Evolutionary conservation across 768 basidiomycete genomes (phyloP).

Genomic region (Trametes coccinea): DNA sequence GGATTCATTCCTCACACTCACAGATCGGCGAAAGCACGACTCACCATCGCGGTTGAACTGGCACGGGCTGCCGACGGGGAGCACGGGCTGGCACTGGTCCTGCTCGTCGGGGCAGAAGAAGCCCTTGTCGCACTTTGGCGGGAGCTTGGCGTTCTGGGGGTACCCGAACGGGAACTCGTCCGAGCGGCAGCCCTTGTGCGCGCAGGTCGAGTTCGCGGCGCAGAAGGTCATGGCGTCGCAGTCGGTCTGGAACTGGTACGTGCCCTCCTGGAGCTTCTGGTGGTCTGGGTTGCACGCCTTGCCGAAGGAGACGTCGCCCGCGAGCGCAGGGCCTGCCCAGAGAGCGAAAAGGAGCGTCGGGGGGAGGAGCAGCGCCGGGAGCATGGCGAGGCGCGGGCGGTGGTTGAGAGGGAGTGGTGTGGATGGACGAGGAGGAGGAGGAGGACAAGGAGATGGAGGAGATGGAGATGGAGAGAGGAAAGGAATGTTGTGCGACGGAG

Average conservation of each 20-base stretch:
- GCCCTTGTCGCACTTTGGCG: constrained; percentile 58
- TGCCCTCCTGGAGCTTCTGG: constrained; percentile 71
- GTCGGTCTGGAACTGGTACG: constrained; percentile 79
- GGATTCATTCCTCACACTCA: background rate
- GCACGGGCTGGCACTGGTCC: constrained; percentile 60
- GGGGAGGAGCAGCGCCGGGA: constrained; percentile 16
- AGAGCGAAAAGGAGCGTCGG: constrained; percentile 40
- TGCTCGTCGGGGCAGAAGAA: constrained; percentile 87
- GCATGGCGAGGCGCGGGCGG: constrained; percentile 7
- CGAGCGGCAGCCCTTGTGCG: constrained; percentile 65
- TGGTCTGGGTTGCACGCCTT: constrained; percentile 51
- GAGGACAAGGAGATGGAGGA: background rate
- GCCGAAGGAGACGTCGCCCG: constrained; percentile 49
- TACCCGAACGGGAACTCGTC: constrained; percentile 83
- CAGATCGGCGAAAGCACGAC: constrained; percentile 16
- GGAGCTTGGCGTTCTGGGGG: constrained; percentile 43
- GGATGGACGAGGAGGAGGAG: background rate
- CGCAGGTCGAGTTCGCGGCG: constrained; percentile 51
- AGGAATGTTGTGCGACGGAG: constrained; percentile 15
- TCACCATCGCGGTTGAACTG: constrained; percentile 87
- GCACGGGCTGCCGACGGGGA: constrained; percentile 66
- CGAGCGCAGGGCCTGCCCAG: constrained; percentile 37
- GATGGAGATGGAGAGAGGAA: constrained; percentile 3
- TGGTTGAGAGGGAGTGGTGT: background rate
- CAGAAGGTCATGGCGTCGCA: constrained; percentile 76